A percentile compares a stretch with the other conserved stretches of the same genome.
These are phyloP conservation scores for Plasmodium reichenowi DNA, from an alignment of 169 alveolate genomes.

Conservation along the genomic window DNA sequence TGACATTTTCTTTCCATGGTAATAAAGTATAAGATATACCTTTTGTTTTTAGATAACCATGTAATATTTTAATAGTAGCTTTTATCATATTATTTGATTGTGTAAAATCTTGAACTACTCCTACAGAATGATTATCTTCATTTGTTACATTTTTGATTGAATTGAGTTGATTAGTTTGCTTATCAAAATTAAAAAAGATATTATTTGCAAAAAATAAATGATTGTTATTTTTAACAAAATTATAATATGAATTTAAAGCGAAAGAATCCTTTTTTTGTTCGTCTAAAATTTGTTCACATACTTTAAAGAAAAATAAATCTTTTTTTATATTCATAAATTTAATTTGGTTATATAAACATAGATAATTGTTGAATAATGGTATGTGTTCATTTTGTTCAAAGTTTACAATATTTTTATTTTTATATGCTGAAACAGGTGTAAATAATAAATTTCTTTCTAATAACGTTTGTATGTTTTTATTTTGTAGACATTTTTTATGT, in stretches of 20 bases:
- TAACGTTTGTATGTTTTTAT: background rate
- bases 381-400: conserved; percentile 29
- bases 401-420: conserved; percentile 61
- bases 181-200: conserved; percentile 28
- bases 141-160: conserved; percentile 25
- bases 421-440: conserved; percentile 65
- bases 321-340: conserved; percentile 60
- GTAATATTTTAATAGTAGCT: conserved; percentile 58
- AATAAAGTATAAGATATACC: conserved; percentile 21
- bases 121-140: conserved; percentile 43
- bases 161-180: background rate
- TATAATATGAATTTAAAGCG: conserved; percentile 24
- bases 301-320: conserved; percentile 47
- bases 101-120: conserved; percentile 64
- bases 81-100: conserved; percentile 66
- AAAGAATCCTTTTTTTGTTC: background rate
- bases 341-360: conserved; percentile 57
- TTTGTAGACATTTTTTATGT: background rate
- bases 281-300: conserved; percentile 37
- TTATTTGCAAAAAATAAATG: conserved; percentile 39
- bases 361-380: conserved; percentile 30
- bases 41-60: conserved; percentile 45
- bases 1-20: conserved; percentile 51
- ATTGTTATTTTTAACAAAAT: conserved; percentile 30
- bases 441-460: conserved; percentile 37